Conservation (phyloP, 2,329 filamentous ascomycete genomes). For the Fusarium phyllophilum region DNA sequence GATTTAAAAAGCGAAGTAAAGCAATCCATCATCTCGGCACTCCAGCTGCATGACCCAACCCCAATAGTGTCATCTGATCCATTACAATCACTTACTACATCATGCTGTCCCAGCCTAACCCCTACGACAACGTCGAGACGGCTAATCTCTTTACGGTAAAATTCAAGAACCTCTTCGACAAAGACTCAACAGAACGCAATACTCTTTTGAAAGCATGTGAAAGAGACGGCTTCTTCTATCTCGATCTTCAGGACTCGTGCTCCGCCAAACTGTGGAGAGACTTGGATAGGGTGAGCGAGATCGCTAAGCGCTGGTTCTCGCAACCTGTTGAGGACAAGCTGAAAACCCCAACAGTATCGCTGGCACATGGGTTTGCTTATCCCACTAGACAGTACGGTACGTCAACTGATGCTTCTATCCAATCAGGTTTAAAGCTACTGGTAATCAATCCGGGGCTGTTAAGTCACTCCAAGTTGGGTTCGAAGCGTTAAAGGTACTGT, state of each 20-base stretch:
- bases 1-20: background rate
- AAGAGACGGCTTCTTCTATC: slow-evolving; percentile 19
- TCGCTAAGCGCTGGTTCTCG: slow-evolving; percentile 7
- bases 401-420: background rate
- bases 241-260: slow-evolving; percentile 4
- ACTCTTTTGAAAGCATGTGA: slow-evolving; percentile 4
- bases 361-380: slow-evolving; percentile 3
- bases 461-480: slow-evolving; percentile 5
- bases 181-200: background rate
- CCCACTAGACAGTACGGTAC: background rate
- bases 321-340: slow-evolving; percentile 14
- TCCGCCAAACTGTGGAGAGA: slow-evolving; percentile 10
- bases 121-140: background rate
- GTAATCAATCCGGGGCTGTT: slow-evolving; percentile 12
- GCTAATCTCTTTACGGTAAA: background rate
- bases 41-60: background rate
- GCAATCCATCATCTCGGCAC: background rate
- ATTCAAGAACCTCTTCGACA: slow-evolving; percentile 6
- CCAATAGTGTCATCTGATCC: background rate
- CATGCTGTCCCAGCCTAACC: background rate
- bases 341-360: slow-evolving; percentile 13
- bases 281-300: background rate
- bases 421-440: slow-evolving; percentile 11
- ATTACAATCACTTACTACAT: background rate
- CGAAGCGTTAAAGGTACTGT: slow-evolving; percentile 14